Evolutionary conservation across 225 moss, liverwort and hornwort genomes (phyloP).

Genomic region (Climacium dendroides): DNA sequence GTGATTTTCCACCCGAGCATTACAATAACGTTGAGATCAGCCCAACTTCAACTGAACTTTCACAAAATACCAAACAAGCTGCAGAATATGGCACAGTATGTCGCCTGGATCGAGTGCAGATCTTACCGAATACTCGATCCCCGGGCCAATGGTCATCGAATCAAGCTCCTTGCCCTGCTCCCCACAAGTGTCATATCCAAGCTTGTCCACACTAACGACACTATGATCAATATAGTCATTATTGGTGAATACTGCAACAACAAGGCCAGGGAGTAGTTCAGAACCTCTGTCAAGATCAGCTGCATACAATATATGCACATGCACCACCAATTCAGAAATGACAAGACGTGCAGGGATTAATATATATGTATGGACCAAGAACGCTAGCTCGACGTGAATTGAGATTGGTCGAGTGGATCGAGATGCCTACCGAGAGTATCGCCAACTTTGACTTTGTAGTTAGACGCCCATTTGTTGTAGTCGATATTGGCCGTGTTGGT

Average conservation of each 20-base stretch:
- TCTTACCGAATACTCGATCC: background rate
- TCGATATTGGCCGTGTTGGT: background rate
- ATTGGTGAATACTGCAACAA: background rate
- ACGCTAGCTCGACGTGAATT: background rate
- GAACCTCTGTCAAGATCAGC: background rate
- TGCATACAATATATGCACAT: background rate
- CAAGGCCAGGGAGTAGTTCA: background rate
- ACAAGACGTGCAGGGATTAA: background rate
- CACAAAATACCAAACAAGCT: background rate
- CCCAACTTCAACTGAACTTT: background rate
- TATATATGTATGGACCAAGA: background rate
- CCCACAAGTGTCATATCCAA: background rate
- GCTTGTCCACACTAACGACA: background rate
- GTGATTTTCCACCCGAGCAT: background rate
- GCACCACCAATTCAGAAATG: background rate
- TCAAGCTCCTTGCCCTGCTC: fast-evolving
- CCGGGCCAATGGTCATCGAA: background rate
- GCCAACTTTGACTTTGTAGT: background rate
- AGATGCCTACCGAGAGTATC: background rate
- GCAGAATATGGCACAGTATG: no score
- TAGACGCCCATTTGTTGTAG: background rate
- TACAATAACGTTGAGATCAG: background rate
- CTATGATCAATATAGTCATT: background rate
- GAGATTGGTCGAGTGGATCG: background rate
- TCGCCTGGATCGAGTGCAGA: background rate